Evolutionary conservation across 148 eudicot genomes (phyloP), one percentile per base, ranked within the genome.

Genomic region (Salicornia ramosissima): DNA sequence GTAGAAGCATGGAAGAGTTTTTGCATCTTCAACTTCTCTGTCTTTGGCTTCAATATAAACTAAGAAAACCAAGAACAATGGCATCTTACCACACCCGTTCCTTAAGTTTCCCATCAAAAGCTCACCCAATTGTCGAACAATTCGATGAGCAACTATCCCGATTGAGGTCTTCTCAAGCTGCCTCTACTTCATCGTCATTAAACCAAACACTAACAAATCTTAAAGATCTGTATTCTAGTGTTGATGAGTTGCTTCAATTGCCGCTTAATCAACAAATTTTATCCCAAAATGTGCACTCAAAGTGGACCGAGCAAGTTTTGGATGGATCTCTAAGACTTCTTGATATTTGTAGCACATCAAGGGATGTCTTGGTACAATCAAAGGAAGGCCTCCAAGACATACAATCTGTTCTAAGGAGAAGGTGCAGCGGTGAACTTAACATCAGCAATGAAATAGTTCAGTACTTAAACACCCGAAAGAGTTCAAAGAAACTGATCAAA

Each of bases 271-370:
- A 70, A 67, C 77, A 79, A 58, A 19, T 22, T 14, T 16, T 76
- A 3, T 34, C 63, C 6, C 67, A 60, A 71, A 62, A 33, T n/a
- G n/a, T 19, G 12, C 55, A 60, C 4, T 26, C 36, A 26, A 77
- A 65, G 25, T 70, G 65, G 62, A 45, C 21, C 14, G 73, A 76
- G 25, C 60, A 46, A 12, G 22, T 70, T 16, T 61, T 78, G 63
- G 82, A 78, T 25, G 79, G 82, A 6, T 70, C 77, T 59, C 58
- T 78, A 28, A 68, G 57, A 56, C 66, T 83, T 18, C 65, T 83
- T n/a, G 83, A 83, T 66, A 19, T 67, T 0, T 79, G 83, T 45
- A 50, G 65, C 18, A 57, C 66, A 8, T 47, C 70, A 10, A 79
- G 71, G 61, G 78, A 82, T 61, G 47, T 70, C 10, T 31, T 68